Percentiles rank a stretch among this genome's conserved stretches.
Conservation (phyloP, 1,284 basidiomycete genomes). For the Marasmius tenuissimus region DNA sequence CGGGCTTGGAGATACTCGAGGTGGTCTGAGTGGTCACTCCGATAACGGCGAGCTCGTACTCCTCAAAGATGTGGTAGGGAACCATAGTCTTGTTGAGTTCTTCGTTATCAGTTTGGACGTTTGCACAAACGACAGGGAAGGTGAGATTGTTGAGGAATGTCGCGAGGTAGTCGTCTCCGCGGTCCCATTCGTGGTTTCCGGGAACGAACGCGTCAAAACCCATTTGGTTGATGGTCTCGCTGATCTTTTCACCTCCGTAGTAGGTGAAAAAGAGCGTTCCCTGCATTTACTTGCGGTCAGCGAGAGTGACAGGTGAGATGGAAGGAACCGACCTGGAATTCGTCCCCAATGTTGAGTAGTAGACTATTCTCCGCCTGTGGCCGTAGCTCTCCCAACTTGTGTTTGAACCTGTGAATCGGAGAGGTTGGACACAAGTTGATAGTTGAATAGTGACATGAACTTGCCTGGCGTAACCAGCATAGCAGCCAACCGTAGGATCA, state of each 20-base stretch:
- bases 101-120: slow-evolving; percentile 34
- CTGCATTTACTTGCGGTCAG: slow-evolving; percentile 14
- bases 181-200: slow-evolving; percentile 42
- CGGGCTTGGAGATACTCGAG: slow-evolving; percentile 30
- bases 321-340: slow-evolving; percentile 26
- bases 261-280: slow-evolving; percentile 38
- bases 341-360: slow-evolving; percentile 43
- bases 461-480: slow-evolving; percentile 37
- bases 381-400: slow-evolving; percentile 30
- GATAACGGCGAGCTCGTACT: slow-evolving; percentile 38
- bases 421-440: neutral
- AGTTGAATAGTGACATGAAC: neutral
- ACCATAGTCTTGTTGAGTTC: slow-evolving; percentile 30
- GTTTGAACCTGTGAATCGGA: slow-evolving; percentile 29
- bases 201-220: slow-evolving; percentile 40
- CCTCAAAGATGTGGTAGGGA: slow-evolving; percentile 36
- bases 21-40: slow-evolving; percentile 38
- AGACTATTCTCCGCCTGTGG: slow-evolving; percentile 30
- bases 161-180: slow-evolving; percentile 32
- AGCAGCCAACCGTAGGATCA: slow-evolving; percentile 31
- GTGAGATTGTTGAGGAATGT: slow-evolving; percentile 31
- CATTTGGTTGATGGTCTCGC: slow-evolving; percentile 37
- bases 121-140: slow-evolving; percentile 41
- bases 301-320: neutral
- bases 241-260: slow-evolving; percentile 40